Evolutionary conservation across 1,284 basidiomycete genomes (phyloP).

Genomic region (Puccinia hordei): DNA sequence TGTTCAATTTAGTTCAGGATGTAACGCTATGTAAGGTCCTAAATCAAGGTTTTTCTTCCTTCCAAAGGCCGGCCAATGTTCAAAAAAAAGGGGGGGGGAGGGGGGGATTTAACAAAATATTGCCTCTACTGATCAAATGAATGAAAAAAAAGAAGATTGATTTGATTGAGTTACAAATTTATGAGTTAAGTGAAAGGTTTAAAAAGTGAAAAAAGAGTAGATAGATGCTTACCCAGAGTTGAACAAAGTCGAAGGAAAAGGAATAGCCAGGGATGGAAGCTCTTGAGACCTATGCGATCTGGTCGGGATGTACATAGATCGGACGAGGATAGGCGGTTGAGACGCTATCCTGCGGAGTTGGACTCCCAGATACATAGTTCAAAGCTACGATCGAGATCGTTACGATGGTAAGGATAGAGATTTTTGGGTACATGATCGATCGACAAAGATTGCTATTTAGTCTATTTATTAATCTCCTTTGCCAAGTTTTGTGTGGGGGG

Average conservation of each 20-base stretch:
- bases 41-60: too few species aligned
- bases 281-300: background rate
- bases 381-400: background rate
- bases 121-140: background rate
- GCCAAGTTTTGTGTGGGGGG: too few species aligned
- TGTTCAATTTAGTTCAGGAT: background rate
- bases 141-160: background rate
- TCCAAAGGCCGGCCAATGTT: too few species aligned
- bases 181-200: too few species aligned
- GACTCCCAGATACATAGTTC: background rate
- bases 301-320: background rate
- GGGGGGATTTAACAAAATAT: too few species aligned
- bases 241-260: too few species aligned
- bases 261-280: too few species aligned
- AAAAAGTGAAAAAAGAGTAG: too few species aligned
- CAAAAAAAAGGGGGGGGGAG: too few species aligned
- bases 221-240: background rate
- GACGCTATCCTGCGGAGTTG: background rate
- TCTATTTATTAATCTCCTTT: too few species aligned
- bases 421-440: background rate
- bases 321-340: background rate
- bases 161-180: too few species aligned
- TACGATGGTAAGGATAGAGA: background rate
- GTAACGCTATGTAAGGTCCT: background rate
- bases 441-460: too few species aligned